Percentiles rank a stretch among this genome's conserved stretches.
Evolutionary conservation across 371 early-diverging fungal species (phyloP).

Genomic region (Saksenaea vasiformis): DNA sequence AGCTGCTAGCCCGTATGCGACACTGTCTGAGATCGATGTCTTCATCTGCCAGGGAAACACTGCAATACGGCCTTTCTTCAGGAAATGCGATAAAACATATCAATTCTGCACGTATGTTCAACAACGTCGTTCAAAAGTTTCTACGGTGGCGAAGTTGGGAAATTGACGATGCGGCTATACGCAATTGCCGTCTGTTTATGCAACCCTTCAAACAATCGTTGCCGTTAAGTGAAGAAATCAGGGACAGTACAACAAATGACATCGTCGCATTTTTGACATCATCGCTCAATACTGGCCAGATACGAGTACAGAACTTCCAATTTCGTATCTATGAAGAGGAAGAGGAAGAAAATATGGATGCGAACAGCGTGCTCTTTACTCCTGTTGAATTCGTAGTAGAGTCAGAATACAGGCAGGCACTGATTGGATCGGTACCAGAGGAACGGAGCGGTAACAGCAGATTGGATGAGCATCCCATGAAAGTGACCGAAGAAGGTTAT

Average conservation of each 20-base stretch:
- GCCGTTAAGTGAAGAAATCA: background rate
- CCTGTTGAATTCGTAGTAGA: slow-evolving; percentile 34
- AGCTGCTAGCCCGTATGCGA: slow-evolving; percentile 70
- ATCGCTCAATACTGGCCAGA: slow-evolving; percentile 40
- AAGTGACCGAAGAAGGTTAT: slow-evolving; percentile 43
- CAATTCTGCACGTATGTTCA: slow-evolving; percentile 52
- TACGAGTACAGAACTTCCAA: slow-evolving; percentile 29
- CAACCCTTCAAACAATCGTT: slow-evolving; percentile 46
- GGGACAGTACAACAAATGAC: slow-evolving; percentile 7
- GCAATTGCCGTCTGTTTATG: slow-evolving; percentile 53
- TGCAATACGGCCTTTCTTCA: slow-evolving; percentile 52
- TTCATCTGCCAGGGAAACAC: slow-evolving; percentile 27
- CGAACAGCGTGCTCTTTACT: slow-evolving; percentile 40
- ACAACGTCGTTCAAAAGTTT: slow-evolving; percentile 51
- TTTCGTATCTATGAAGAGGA: slow-evolving; percentile 51
- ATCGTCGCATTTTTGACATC: slow-evolving; percentile 35
- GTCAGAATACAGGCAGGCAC: slow-evolving; percentile 33
- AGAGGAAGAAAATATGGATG: slow-evolving; percentile 27
- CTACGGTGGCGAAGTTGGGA: slow-evolving; percentile 74
- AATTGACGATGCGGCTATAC: slow-evolving; percentile 46
- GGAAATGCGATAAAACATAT: slow-evolving; percentile 33
- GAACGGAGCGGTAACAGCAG: slow-evolving; percentile 3
- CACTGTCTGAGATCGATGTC: slow-evolving; percentile 62
- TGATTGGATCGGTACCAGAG: slow-evolving; percentile 12
- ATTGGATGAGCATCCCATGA: slow-evolving; percentile 14